A percentile compares a stretch with the other conserved stretches of the same genome.
Conservation (phyloP, 495 filamentous ascomycete genomes). For the Amniculicola lignicola region DNA sequence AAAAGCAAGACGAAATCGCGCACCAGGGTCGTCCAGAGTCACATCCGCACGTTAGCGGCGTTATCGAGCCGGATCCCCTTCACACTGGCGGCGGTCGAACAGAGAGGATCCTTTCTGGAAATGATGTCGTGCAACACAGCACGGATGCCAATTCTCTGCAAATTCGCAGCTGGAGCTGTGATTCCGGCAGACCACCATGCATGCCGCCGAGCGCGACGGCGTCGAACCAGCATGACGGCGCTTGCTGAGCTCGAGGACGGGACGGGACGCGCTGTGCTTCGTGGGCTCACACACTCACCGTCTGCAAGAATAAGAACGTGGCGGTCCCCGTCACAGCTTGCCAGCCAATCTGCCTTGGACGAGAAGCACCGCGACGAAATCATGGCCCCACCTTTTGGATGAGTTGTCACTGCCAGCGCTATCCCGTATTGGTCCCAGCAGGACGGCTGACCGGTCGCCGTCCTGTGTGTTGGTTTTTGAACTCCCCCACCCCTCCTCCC, state of each 20-base stretch:
- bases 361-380: conserved; percentile 7
- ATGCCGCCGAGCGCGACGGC: conserved; percentile 18
- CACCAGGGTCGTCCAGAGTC: conserved; percentile 8
- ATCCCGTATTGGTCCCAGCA: conserved; percentile 13
- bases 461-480: conserved; percentile 28
- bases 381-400: conserved; percentile 34
- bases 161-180: conserved; percentile 2
- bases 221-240: conserved; percentile 13
- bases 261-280: conserved; percentile 11
- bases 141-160: conserved; percentile 9
- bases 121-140: conserved; percentile 28
- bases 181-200: conserved; percentile 19
- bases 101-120: conserved; percentile 27
- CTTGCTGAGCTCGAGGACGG: conserved; percentile 12
- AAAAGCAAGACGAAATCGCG: conserved; percentile 18
- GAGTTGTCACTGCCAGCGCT: conserved; percentile 31
- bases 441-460: conserved; percentile 25
- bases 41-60: conserved; percentile 24
- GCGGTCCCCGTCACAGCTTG: conserved; percentile 23
- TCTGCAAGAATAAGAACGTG: conserved; percentile 33
- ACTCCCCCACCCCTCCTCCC: conserved; percentile 23
- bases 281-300: conserved; percentile 5
- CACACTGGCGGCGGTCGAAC: neutral
- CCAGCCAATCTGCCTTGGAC: conserved; percentile 33
- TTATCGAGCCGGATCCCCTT: conserved; percentile 30